Evolutionary conservation across 768 basidiomycete species (phyloP), one percentile per base, ranked within the genome.

Genomic region (Strobilomyces echinocephalus): DNA sequence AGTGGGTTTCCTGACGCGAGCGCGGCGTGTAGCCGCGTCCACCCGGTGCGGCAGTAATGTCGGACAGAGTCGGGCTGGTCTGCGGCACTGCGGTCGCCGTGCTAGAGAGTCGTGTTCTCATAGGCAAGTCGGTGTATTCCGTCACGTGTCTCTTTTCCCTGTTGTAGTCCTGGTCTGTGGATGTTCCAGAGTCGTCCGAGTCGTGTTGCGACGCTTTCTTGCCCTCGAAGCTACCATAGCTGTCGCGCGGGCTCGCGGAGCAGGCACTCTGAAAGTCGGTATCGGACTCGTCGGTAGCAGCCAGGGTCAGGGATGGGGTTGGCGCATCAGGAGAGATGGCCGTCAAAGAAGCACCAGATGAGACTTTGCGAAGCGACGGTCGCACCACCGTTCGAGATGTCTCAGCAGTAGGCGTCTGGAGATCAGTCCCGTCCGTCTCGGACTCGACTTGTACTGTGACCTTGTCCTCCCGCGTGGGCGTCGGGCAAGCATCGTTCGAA

Each of bases 261-360:
- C 87, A 90, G 33, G 90, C 90, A 58, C 89, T 91, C 71, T 91
- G 88, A 68, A 91, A 92, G 62, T 92, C 90, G 26, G 85, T 86
- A 61, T 90, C 88, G 20, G 87, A 88, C 60, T 88, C 88, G 54
- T 89, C 87, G 8, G 85, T 81, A 31, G 78, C 70, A 26, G 69
- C 58, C 2, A 67, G 63, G 0, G 73, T 67, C 54, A 73, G 59
- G 26, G 69, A 66, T 38, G 72, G 74, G 7, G 70, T 66, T 21
- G 51, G 49, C 34, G 57, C 55, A 8, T 54, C 57, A 12, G 69
- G 62, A 18, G 65, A 57, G 28, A 65, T 61, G 5, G 68, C 65
- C 20, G 60, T 58, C 50, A 63, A 52, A 33, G 64, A 66, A 38
- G 63, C 69, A 10, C 64, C 69, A 7, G 72, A 72, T 18, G 72